Evolutionary conservation across 1,284 basidiomycete genomes (phyloP).

Genomic region (Melampsora americana): DNA sequence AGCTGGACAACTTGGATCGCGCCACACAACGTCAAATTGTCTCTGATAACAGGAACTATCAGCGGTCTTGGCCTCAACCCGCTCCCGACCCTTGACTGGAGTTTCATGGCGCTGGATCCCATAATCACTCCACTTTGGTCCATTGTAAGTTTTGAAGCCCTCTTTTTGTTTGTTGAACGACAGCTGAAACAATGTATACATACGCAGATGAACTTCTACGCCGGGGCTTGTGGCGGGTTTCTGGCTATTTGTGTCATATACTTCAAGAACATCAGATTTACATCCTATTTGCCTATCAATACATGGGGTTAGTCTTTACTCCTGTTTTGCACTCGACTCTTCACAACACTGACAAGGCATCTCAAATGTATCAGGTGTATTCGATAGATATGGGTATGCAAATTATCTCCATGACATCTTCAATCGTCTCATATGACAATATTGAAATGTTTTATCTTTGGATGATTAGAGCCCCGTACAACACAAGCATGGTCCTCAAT

Average conservation of each 20-base stretch:
- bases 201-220: constrained; percentile 22
- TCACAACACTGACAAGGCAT: no score
- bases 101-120: constrained; percentile 50
- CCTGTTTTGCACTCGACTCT: no score
- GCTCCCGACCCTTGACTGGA: constrained; percentile 58
- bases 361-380: constrained; percentile 9
- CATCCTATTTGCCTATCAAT: constrained; percentile 47
- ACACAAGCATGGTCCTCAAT: constrained; percentile 28
- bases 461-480: constrained; percentile 16
- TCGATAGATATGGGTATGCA: constrained; percentile 37
- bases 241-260: constrained; percentile 17
- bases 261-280: constrained; percentile 26
- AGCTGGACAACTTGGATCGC: constrained; percentile 41
- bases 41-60: constrained; percentile 46
- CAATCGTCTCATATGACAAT: not conserved
- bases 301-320: constrained; percentile 34
- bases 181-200: no score
- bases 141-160: constrained; percentile 46
- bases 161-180: constrained; percentile 45
- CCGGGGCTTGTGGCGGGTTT: constrained; percentile 16
- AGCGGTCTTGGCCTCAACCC: constrained; percentile 55
- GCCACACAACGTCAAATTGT: constrained; percentile 42
- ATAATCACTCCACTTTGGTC: constrained; percentile 52
- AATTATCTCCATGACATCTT: not conserved
- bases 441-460: not conserved